Evolutionary conservation across 2,329 filamentous ascomycete genomes (phyloP), one percentile per base, ranked within the genome.

Genomic region (Alternaria ethzedia): DNA sequence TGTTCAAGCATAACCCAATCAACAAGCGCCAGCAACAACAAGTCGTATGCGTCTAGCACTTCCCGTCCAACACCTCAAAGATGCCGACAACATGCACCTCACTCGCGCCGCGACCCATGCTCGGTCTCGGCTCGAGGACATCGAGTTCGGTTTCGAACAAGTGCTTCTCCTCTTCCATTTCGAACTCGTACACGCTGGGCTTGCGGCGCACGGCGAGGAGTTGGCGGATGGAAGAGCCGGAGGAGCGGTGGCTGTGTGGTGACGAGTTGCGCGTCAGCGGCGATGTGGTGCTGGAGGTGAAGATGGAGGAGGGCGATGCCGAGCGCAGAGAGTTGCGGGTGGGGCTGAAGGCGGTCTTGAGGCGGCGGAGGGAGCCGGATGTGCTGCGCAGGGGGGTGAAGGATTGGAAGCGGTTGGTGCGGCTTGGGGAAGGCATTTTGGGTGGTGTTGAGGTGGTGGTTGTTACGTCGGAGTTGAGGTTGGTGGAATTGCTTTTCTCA

Each of bases 361-460:
- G 74, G 61, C 74, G 73, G 64, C 72, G 75, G 65, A 78, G 74
- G 43, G 70, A 75, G 61, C 61, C 64, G 23, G 64, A 64, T 20
- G 75, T 69, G 57, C 65, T 72, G 70, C 77, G 78, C 57, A 78
- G 67, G 30, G 75, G 73, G 36, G 72, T 73, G 72, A 78, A 79
- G 70, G 76, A 74, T 47, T 74, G 70, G 76, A 78, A 79, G 74
- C 77, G 78, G 76, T 78, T 78, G 67, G 72, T 70, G 71, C 75
- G 76, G 72, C 70, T 74, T 57, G 70, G 62, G 32, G 72, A 70
- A 59, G 68, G 67, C 76, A 79, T 79, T 60, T 63, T 74, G 57
- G 12, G 51, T 23, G 59, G 52, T 63, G 43, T 36, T 36, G 32
- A 36, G 32, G 57, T 46, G 36, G 36, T 52, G 32, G 56, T 58